Conservation (phyloP, 2,329 filamentous ascomycete species). For the Pseudogymnoascus sp. region DNA sequence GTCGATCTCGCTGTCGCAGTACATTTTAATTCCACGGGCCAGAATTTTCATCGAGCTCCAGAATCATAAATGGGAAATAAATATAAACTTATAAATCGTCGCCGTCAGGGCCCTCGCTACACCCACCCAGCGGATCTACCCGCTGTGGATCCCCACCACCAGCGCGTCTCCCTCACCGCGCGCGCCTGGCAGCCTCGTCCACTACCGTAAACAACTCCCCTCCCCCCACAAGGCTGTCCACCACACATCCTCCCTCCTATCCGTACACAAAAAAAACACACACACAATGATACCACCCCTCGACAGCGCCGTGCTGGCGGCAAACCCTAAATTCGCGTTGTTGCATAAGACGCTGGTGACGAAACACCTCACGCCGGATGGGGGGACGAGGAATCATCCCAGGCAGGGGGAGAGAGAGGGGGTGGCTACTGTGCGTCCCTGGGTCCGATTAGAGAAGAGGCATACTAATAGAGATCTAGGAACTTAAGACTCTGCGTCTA, state of each 20-base stretch:
- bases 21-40: too few relatives aligned
- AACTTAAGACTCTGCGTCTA: slow-evolving; percentile 41
- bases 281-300: slow-evolving; percentile 47
- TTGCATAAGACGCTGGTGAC: slow-evolving; percentile 48
- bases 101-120: background rate
- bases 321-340: slow-evolving; percentile 51
- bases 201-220: background rate
- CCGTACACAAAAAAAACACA: background rate
- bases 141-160: background rate
- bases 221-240: background rate
- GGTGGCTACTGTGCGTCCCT: slow-evolving; percentile 38
- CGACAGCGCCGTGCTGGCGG: slow-evolving; percentile 43
- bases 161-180: background rate
- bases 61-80: too few relatives aligned
- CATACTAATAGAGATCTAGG: slow-evolving; percentile 28
- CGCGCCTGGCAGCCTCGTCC: background rate
- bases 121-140: background rate
- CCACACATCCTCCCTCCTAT: background rate
- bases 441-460: too few relatives aligned
- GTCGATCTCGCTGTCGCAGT: too few relatives aligned
- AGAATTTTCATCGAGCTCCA: too few relatives aligned
- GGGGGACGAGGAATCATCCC: slow-evolving; percentile 46
- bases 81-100: too few relatives aligned
- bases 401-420: slow-evolving; percentile 41
- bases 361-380: slow-evolving; percentile 46